These are phyloP conservation scores for Oldenlandia corymbosa DNA, from an alignment of 257 asterid genomes.

Conservation along the genomic window DNA sequence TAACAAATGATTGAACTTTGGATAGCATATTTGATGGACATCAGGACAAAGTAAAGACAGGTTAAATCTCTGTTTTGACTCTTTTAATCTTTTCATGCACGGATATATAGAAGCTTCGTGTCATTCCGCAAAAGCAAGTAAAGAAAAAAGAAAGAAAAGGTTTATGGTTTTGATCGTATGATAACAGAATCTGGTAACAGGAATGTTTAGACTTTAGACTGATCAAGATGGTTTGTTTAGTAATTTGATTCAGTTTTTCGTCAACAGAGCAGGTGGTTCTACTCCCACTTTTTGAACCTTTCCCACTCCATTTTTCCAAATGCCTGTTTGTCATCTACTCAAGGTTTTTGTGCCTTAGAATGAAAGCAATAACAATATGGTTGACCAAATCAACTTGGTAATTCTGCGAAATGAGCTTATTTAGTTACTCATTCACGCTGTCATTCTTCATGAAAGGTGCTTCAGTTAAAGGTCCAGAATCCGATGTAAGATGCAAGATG, in stretches of 20 bases:
- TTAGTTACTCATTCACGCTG: no score
- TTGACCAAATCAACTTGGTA: constrained; percentile 14
- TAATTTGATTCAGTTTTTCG: constrained; percentile 22
- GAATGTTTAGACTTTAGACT: no score
- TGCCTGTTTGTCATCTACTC: constrained; percentile 25
- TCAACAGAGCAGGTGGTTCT: constrained; percentile 53
- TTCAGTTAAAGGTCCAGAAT: background rate
- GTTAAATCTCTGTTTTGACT: background rate
- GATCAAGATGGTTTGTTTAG: no score
- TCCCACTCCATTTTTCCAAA: constrained; percentile 17
- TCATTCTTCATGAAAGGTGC: no score
- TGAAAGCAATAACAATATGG: constrained; percentile 2
- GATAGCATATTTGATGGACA: no score
- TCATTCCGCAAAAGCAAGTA: background rate
- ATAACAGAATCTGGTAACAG: no score
- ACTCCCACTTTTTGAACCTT: constrained; percentile 17
- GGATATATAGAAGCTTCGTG: background rate
- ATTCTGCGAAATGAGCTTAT: background rate
- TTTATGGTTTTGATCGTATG: no score
- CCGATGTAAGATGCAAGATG: background rate
- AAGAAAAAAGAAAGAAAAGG: no score
- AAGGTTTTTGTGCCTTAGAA: constrained; percentile 9
- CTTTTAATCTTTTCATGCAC: background rate
- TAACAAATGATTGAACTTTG: no score
- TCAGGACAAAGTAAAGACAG: background rate